A percentile compares a stretch with the other conserved stretches of the same genome.
Conservation (phyloP, 2,329 filamentous ascomycete species). For the Nannizzia gypsea region DNA sequence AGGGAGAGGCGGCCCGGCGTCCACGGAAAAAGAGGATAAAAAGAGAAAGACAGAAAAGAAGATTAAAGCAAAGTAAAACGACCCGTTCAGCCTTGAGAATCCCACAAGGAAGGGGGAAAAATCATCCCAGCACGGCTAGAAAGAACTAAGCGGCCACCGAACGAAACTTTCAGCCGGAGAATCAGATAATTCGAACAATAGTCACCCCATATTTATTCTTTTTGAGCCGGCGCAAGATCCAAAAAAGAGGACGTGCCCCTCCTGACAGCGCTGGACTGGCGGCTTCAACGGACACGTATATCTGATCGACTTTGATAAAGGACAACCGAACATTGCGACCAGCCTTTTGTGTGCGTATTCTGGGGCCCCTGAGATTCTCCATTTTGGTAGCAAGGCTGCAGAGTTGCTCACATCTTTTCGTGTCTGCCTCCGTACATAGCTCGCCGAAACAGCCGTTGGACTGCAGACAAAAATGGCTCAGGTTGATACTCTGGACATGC, state of each 20-base stretch:
- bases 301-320: neutral
- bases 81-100: neutral
- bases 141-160: neutral
- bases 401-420: neutral
- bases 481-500: conserved; percentile 87
- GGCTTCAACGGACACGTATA: neutral
- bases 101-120: neutral
- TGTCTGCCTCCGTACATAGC: neutral
- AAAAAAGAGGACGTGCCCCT: neutral
- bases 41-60: neutral
- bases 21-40: neutral
- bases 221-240: neutral
- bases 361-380: neutral
- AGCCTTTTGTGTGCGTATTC: neutral
- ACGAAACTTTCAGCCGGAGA: conserved; percentile 1
- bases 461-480: conserved; percentile 61
- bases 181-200: neutral
- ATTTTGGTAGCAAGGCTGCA: neutral
- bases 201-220: neutral
- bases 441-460: neutral
- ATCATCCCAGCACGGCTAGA: neutral
- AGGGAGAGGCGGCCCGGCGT: neutral
- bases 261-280: neutral
- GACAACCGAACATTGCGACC: neutral
- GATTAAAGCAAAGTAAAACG: neutral